Evolutionary conservation across 2,329 filamentous ascomycete genomes (phyloP).

Genomic region (Ustulina deusta): DNA sequence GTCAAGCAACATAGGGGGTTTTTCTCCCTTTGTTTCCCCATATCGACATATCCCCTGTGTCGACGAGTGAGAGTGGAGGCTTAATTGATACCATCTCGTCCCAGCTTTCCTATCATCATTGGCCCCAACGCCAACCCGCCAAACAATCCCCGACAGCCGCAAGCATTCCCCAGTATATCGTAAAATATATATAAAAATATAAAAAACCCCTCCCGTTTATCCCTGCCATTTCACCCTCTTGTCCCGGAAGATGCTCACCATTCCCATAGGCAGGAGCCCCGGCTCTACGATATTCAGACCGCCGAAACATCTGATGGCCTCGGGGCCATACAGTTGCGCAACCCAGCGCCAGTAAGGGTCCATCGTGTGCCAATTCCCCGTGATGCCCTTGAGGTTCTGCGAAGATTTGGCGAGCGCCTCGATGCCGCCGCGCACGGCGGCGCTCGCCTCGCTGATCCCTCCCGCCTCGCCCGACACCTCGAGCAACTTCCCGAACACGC

Average conservation of each 20-base stretch:
- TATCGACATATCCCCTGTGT: neutral
- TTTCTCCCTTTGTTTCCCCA: neutral
- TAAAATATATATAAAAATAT: no score
- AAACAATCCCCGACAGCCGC: neutral
- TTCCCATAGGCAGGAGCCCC: constrained; percentile 60
- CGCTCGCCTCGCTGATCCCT: constrained; percentile 45
- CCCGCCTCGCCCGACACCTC: constrained; percentile 48
- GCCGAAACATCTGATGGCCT: constrained; percentile 59
- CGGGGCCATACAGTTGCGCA: constrained; percentile 58
- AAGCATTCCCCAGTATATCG: neutral
- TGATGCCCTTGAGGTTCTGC: constrained; percentile 23
- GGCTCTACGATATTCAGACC: constrained; percentile 59
- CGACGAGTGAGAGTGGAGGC: neutral
- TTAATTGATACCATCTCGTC: neutral
- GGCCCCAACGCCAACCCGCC: neutral
- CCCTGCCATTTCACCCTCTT: constrained; percentile 59
- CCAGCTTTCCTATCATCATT: neutral
- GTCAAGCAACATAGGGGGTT: neutral
- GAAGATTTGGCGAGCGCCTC: constrained; percentile 34
- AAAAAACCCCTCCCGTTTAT: no score
- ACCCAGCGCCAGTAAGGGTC: constrained; percentile 63
- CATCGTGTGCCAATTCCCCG: constrained; percentile 50
- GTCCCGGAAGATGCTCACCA: constrained; percentile 59
- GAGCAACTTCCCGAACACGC: constrained; percentile 55
- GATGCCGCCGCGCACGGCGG: constrained; percentile 41